Conservation (phyloP, 306 rosid species). For the Prunus persica region Prunus_persica_NCBIv2 NC_034009.1:34282501-34283000, state of each 20-base stretch:
- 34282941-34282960: background rate
- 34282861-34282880: constrained; percentile 2
- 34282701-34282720: constrained; percentile 61
- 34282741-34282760: constrained; percentile 82
- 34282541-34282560: constrained; percentile 18
- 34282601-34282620: constrained; percentile 39
- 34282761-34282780: constrained; percentile 78
- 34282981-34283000: no score
- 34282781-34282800: constrained; percentile 74
- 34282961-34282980: background rate
- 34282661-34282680: constrained; percentile 76
- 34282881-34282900: background rate
- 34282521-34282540: background rate
- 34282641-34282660: constrained; percentile 60
- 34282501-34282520: background rate
- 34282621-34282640: constrained; percentile 36
- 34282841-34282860: constrained; percentile 73
- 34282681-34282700: constrained; percentile 63
- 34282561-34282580: background rate
- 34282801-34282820: constrained; percentile 82
- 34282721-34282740: constrained; percentile 78
- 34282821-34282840: constrained; percentile 80
- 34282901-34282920: background rate
- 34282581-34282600: constrained; percentile 51
- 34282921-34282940: background rate